Base-by-base conservation (phyloP, 139 green algal species). In the Chlorella vulgaris region DNA sequence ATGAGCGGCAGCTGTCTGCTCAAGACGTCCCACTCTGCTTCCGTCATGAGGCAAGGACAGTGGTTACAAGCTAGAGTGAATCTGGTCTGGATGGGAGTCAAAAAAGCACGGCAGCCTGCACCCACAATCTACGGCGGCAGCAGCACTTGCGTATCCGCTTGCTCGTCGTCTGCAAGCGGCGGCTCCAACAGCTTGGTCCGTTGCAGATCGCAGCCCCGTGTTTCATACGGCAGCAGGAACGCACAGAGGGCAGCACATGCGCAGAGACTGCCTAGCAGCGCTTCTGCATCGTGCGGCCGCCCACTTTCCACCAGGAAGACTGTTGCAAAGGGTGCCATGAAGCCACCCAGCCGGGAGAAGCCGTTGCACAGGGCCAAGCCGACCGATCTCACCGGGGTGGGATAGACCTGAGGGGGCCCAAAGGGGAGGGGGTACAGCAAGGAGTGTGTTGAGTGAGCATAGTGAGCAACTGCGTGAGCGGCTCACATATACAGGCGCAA, bases 331-430 rank as follows among this genome's bases (percentile, higher is more conserved):
- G 93, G 90, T 5, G 88, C 86, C 28, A 93, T 22, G 40, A 96
- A 76, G 42, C 92, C 93, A 26, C 89, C 93, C 18, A 96, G 73
- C 0, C 91, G 58, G 36, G 69, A 80, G 50, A 85, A 91, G 22
- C 88, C 83, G 68, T 93, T 96, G 85, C 76, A 88, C 2, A 96
- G 60, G 7, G 93, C 92, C 63, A 97, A 78, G 0, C 88, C 93
- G 42, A 93, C 88, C 0, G 89, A 78, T 6, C 94, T 84, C 38
- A 95, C 87, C 22, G 67, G 47, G 29, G 94, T 97, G 0, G 93
- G 89, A 80, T 93, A 96, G 29, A 94, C 75, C 84, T 88, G 84
- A 73, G 66, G 2, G 28, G 26, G 74, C n/a, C 31, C 53, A 36
- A 51, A 40, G 26, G 40, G 28, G 10, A 26, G n/a, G n/a, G n/a